A percentile compares a stretch with the other conserved stretches of the same genome.
These are phyloP conservation scores for Mycocentrospora acerina DNA, from an alignment of 2,329 filamentous ascomycete species.

Conservation along the genomic window DNA sequence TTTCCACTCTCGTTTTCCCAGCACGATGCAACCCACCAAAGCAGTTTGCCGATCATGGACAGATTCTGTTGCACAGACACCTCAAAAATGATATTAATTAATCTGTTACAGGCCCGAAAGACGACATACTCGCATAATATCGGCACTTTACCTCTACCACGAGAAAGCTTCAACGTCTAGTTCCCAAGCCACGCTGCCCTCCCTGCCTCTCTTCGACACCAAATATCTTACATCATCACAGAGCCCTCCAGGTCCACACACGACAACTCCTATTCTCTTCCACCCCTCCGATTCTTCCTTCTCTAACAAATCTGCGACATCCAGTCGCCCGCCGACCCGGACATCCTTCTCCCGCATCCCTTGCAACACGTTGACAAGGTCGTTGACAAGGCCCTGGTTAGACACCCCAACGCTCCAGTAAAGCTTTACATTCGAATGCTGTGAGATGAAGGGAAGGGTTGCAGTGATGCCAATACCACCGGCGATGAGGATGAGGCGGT, in stretches of 20 bases:
- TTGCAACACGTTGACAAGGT: constrained; percentile 28
- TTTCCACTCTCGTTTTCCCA: too few species aligned
- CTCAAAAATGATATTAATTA: too few species aligned
- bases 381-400: constrained; percentile 29
- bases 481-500: constrained; percentile 44
- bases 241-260: constrained; percentile 44
- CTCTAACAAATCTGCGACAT: constrained; percentile 34
- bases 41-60: too few species aligned
- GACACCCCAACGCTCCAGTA: constrained; percentile 41
- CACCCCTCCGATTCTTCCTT: constrained; percentile 40
- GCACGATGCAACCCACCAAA: too few species aligned
- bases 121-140: too few species aligned
- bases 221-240: constrained; percentile 45
- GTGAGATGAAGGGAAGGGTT: constrained; percentile 39
- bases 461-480: constrained; percentile 54
- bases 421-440: constrained; percentile 45
- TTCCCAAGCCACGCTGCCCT: constrained; percentile 17
- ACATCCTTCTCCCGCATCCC: constrained; percentile 39
- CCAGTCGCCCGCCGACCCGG: constrained; percentile 38
- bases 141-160: too few species aligned
- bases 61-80: too few species aligned
- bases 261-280: constrained; percentile 44
- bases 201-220: constrained; percentile 9
- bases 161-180: constrained; percentile 30
- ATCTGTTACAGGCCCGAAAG: too few species aligned